Evolutionary conservation across 129 eudicot genomes (phyloP), one percentile per base, ranked within the genome.

Genomic region (Smallanthus sonchifolius): DNA sequence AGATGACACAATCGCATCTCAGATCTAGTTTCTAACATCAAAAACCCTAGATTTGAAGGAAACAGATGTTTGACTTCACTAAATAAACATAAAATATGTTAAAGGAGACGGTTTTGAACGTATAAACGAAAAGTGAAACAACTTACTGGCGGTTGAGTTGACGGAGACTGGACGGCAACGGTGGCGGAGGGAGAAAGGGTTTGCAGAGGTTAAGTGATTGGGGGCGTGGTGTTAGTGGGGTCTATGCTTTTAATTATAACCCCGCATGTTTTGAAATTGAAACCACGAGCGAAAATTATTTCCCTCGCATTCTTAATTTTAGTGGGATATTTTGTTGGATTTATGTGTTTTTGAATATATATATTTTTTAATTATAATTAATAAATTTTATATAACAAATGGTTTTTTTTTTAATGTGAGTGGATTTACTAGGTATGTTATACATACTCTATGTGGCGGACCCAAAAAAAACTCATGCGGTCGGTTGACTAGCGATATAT

Each of bases 261-360:
- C 56, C 40, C 10, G 15, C 16, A 44, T 73, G 69, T 48, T 74
- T 74, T 74, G 78, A 74, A 74, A 74, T 74, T 74, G 78, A 74
- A 74, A 74, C 57, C 65, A 34, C 70, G 36, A 61, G 14, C 45
- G 36, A 62, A 74, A 30, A 61, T 32, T 11, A 30, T 74, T 43
- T 64, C 78, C 57, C 60, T 62, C 77, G 24, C 69, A 43, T 30
- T 74, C 61, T 62, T 7, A 28, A 11, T 10, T 30, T 59, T 28
- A 10, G 37, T 28, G n/a, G 2, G 62, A 17, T 49, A 9, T 48
- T 48, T 48, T 11, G 2, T 48, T 48, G 55, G 55, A 48, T 13
- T 15, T 7, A 15, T 48, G 55, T 48, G 55, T 48, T 1, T 48
- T 48, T 48, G 6, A 48, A 4, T 15, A 15, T 48, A 15, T 48